phyloP scores from a whole-genome alignment of 371 early-diverging fungal genomes.

The Blakeslea trispora region DNA sequence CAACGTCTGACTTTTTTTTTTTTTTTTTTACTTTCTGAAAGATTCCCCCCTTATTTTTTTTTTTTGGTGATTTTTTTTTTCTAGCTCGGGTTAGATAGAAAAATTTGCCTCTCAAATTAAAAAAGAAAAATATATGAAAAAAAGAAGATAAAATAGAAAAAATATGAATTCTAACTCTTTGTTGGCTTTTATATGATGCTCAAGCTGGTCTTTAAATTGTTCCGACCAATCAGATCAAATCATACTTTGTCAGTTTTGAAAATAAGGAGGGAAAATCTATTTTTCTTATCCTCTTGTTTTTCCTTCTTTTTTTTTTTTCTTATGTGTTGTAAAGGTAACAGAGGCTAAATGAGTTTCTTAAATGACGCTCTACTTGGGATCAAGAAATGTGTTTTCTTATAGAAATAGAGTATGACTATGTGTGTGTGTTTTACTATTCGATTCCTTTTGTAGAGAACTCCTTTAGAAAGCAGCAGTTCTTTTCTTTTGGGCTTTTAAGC shows the following conservation, averaged over 20 bases:
- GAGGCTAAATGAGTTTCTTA: too few relatives aligned
- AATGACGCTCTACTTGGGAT: too few relatives aligned
- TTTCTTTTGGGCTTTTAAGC: too few relatives aligned
- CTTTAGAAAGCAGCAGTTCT: too few relatives aligned
- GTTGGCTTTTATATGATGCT: conserved; percentile 1
- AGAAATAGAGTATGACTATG: too few relatives aligned
- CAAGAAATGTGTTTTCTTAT: too few relatives aligned
- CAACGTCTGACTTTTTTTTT: conserved; percentile 1
- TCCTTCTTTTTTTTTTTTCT: background rate
- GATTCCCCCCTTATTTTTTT: too few relatives aligned
- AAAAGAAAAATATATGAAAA: conserved; percentile 2
- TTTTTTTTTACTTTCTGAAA: conserved; percentile 5
- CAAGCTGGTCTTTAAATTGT: background rate
- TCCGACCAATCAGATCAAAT: background rate
- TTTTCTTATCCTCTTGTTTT: background rate
- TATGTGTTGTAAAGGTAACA: background rate
- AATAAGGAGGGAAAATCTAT: conserved; percentile 2
- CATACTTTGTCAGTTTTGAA: background rate
- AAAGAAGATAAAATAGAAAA: conserved; percentile 8
- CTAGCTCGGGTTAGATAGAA: background rate
- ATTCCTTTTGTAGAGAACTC: too few relatives aligned
- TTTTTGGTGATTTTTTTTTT: too few relatives aligned
- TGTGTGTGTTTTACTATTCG: too few relatives aligned
- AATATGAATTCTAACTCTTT: background rate
- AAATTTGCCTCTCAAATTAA: background rate